Evolutionary conservation across 2,329 filamentous ascomycete genomes (phyloP).

Genomic region (Coniella vitis): DNA sequence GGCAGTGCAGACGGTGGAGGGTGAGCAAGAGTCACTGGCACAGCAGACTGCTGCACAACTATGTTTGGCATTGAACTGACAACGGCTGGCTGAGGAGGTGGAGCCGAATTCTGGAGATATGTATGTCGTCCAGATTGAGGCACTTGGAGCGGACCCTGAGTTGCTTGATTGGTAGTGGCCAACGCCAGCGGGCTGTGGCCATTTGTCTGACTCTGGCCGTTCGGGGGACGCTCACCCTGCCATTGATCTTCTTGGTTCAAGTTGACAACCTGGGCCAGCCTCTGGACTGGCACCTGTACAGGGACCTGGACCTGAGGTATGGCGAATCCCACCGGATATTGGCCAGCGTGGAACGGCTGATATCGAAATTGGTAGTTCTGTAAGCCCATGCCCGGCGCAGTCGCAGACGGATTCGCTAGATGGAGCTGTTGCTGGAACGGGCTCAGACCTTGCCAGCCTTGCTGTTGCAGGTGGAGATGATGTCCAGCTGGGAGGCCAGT

Average conservation of each 20-base stretch:
- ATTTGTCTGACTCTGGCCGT: not conserved
- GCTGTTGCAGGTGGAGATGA: constrained; percentile 4
- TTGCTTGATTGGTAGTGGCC: not conserved
- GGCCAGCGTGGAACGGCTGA: constrained; percentile 6
- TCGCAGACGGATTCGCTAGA: not conserved
- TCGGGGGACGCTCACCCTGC: not conserved
- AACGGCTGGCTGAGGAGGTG: not conserved
- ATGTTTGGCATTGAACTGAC: not conserved
- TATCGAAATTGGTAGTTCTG: constrained; percentile 5
- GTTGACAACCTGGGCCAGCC: not conserved
- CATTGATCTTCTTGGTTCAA: not conserved
- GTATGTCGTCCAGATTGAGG: not conserved
- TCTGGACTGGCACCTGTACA: constrained; percentile 7
- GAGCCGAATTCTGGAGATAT: not conserved
- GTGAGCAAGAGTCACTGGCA: not conserved
- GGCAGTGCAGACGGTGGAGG: not conserved
- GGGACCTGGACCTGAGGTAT: constrained; percentile 3
- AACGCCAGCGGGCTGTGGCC: no score
- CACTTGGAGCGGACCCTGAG: not conserved
- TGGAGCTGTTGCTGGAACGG: constrained; percentile 5
- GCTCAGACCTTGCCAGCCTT: constrained; percentile 11
- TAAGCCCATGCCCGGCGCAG: not conserved
- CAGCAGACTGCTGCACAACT: not conserved
- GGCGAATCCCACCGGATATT: constrained; percentile 7
- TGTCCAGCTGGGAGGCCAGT: constrained; percentile 20